phyloP scores from a whole-genome alignment of 495 filamentous ascomycete genomes.

The Opeltia flavorubescens region DNA sequence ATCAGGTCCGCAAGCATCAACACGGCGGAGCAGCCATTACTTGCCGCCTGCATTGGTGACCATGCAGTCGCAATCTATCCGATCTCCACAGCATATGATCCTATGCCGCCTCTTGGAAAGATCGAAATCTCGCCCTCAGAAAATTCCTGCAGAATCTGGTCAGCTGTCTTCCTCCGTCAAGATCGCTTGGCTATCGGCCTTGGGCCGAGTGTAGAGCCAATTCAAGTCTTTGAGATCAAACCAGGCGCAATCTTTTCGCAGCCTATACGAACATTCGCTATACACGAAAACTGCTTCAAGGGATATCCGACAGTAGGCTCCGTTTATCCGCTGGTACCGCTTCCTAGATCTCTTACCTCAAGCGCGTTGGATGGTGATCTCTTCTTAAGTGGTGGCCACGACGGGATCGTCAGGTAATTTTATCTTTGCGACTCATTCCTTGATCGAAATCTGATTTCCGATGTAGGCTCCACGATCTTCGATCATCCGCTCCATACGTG shows the following conservation, averaged over 20 bases:
- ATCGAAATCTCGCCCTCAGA: conserved; percentile 19
- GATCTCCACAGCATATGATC: conserved; percentile 17
- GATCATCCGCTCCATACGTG: conserved; percentile 33
- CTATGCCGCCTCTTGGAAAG: conserved; percentile 26
- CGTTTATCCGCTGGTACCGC: conserved; percentile 33
- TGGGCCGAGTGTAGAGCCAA: conserved; percentile 28
- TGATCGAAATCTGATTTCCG: background rate
- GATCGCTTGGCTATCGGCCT: conserved; percentile 35
- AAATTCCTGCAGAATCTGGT: conserved; percentile 29
- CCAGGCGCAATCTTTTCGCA: conserved; percentile 24
- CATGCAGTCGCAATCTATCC: conserved; percentile 33
- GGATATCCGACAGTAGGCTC: background rate
- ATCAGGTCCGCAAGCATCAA: conserved; percentile 12
- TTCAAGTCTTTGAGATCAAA: conserved; percentile 36
- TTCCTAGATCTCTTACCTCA: conserved; percentile 22
- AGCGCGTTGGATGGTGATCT: conserved; percentile 28
- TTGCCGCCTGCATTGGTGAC: conserved; percentile 33
- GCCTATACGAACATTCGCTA: conserved; percentile 23
- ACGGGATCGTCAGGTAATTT: conserved; percentile 37
- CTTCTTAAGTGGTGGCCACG: conserved; percentile 49
- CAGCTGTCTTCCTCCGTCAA: conserved; percentile 34
- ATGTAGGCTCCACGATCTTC: conserved; percentile 51
- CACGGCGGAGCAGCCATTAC: conserved; percentile 14
- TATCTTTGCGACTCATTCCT: background rate
- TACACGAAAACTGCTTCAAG: conserved; percentile 14